Conservation (phyloP, 768 basidiomycete species). For the Pleurotus tuoliensis region DNA sequence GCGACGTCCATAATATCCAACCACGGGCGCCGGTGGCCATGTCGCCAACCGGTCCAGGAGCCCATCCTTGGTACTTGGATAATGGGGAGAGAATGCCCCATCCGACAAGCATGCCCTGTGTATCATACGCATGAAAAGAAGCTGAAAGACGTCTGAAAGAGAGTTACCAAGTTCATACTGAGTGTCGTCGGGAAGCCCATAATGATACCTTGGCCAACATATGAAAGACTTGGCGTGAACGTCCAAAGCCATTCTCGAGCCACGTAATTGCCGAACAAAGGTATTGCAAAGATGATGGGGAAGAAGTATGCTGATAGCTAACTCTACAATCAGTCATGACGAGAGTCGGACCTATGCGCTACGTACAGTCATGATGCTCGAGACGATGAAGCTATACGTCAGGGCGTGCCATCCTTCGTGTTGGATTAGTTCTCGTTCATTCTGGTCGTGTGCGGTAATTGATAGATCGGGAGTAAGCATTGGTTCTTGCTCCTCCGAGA, state of each 20-base stretch:
- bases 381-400: slow-evolving; percentile 72
- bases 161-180: slow-evolving; percentile 82
- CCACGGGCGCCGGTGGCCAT: slow-evolving; percentile 88
- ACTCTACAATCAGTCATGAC: slow-evolving; percentile 3
- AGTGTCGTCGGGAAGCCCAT: slow-evolving; percentile 96
- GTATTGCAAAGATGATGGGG: slow-evolving; percentile 83
- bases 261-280: slow-evolving; percentile 77
- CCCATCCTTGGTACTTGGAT: slow-evolving; percentile 82
- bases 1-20: slow-evolving; percentile 95
- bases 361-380: slow-evolving; percentile 72
- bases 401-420: slow-evolving; percentile 77
- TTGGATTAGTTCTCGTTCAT: slow-evolving; percentile 48
- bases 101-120: slow-evolving; percentile 91
- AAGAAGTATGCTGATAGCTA: slow-evolving; percentile 88
- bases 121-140: slow-evolving; percentile 5
- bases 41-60: slow-evolving; percentile 86
- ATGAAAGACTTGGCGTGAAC: slow-evolving; percentile 88
- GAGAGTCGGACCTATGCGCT: slow-evolving; percentile 5
- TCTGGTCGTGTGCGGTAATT: slow-evolving; percentile 21
- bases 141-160: background rate
- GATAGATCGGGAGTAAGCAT: slow-evolving; percentile 16
- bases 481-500: slow-evolving; percentile 9
- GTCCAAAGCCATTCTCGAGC: slow-evolving; percentile 92
- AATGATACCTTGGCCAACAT: slow-evolving; percentile 94
- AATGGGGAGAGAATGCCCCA: slow-evolving; percentile 94